These are phyloP conservation scores for Sporisorium exsertum DNA, from an alignment of 1,284 basidiomycete genomes.

Conservation along the genomic window DNA sequence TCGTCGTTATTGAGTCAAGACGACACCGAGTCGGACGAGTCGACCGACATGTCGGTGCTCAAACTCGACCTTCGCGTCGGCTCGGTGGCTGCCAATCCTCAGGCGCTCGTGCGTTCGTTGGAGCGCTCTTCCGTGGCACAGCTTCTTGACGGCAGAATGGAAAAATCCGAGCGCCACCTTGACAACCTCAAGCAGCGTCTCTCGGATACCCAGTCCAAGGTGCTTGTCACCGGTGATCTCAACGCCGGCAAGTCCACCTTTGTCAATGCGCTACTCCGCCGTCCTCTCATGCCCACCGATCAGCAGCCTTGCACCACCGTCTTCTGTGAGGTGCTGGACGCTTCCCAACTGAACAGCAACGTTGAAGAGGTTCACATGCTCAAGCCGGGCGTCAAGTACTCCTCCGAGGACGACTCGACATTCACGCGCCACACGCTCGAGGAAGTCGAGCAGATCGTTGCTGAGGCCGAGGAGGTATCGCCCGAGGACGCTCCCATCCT, in stretches of 20 bases:
- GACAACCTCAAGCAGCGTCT: slow-evolving; percentile 86
- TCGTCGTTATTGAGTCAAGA: slow-evolving; percentile 5
- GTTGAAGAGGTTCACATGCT: slow-evolving; percentile 81
- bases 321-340: slow-evolving; percentile 97
- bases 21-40: slow-evolving; percentile 27
- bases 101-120: slow-evolving; percentile 86
- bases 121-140: slow-evolving; percentile 93
- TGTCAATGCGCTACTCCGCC: slow-evolving; percentile 89
- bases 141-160: slow-evolving; percentile 86
- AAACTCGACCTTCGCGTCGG: slow-evolving; percentile 93
- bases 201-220: slow-evolving; percentile 91
- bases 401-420: slow-evolving; percentile 79
- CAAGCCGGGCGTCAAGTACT: slow-evolving; percentile 77
- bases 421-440: slow-evolving; percentile 78
- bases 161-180: slow-evolving; percentile 82
- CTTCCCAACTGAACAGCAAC: slow-evolving; percentile 80
- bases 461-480: slow-evolving; percentile 79
- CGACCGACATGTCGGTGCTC: slow-evolving; percentile 74
- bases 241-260: slow-evolving; percentile 99
- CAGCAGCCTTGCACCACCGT: slow-evolving; percentile 98
- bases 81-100: slow-evolving; percentile 73
- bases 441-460: slow-evolving; percentile 83
- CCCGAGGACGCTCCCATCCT: slow-evolving; percentile 62
- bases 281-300: slow-evolving; percentile 88
- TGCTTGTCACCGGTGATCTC: slow-evolving; percentile 97